Evolutionary conservation across 2,329 filamentous ascomycete genomes (phyloP).

Genomic region (Teratosphaeria nubilosa): DNA sequence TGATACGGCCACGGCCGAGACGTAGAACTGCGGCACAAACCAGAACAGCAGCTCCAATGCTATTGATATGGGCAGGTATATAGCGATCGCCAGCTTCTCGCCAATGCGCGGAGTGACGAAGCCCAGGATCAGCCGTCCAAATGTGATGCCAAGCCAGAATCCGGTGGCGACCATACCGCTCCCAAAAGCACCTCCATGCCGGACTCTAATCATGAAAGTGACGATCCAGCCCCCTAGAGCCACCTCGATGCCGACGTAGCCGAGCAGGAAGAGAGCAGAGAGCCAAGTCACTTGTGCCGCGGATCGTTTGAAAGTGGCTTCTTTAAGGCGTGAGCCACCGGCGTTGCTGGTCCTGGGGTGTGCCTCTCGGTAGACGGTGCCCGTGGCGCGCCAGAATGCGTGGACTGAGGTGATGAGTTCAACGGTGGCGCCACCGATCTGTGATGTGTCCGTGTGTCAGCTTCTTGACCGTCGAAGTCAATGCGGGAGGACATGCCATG

Average conservation of each 20-base stretch:
- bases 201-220: conserved; percentile 74
- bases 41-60: conserved; percentile 65
- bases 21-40: conserved; percentile 68
- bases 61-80: conserved; percentile 56
- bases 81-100: conserved; percentile 50
- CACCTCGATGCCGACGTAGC: conserved; percentile 71
- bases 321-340: conserved; percentile 40
- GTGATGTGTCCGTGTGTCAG: background rate
- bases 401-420: conserved; percentile 44
- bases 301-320: conserved; percentile 38
- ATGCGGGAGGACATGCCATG: conserved; percentile 43
- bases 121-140: conserved; percentile 61
- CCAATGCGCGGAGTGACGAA: conserved; percentile 67
- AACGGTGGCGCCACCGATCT: conserved; percentile 45
- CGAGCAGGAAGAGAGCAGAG: conserved; percentile 62
- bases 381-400: conserved; percentile 57
- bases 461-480: background rate
- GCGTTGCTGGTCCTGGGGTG: conserved; percentile 35
- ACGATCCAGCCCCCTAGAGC: conserved; percentile 72
- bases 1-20: conserved; percentile 60
- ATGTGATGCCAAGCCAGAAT: conserved; percentile 75
- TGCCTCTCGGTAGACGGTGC: conserved; percentile 44
- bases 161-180: conserved; percentile 68
- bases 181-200: conserved; percentile 57
- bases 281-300: conserved; percentile 57